phyloP scores from a whole-genome alignment of 1,284 basidiomycete species.

The Ceratobasidium sp. region DNA sequence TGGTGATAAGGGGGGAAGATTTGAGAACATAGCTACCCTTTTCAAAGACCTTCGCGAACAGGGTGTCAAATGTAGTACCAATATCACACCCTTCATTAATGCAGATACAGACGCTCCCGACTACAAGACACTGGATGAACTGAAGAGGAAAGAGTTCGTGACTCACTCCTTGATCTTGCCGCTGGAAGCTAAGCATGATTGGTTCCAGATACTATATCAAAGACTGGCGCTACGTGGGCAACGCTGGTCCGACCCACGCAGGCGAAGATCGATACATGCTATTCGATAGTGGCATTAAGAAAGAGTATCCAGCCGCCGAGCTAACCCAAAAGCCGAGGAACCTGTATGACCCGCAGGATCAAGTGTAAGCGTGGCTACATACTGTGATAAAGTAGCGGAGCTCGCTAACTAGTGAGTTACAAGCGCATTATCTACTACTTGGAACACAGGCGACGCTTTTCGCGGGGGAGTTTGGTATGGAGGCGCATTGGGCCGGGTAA shows the following conservation, averaged over 20 bases:
- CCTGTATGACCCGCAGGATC: not conserved
- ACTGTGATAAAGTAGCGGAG: not conserved
- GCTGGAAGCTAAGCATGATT: not conserved
- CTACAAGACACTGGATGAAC: constrained; percentile 27
- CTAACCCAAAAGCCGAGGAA: constrained; percentile 18
- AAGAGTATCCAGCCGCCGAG: not conserved
- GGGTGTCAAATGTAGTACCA: constrained; percentile 45
- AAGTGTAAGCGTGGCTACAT: not conserved
- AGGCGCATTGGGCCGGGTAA: constrained; percentile 33
- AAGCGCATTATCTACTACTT: constrained; percentile 34
- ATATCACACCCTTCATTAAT: constrained; percentile 46
- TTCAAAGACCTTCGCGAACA: constrained; percentile 22
- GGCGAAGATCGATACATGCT: constrained; percentile 22
- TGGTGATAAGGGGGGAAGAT: not conserved
- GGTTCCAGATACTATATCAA: constrained; percentile 34
- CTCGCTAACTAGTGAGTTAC: not conserved
- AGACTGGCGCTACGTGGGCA: constrained; percentile 5
- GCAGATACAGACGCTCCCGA: constrained; percentile 2
- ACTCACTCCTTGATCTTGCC: not conserved
- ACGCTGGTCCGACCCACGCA: not conserved
- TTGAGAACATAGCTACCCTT: constrained; percentile 6
- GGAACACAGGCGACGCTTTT: constrained; percentile 39
- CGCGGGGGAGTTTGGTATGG: constrained; percentile 45
- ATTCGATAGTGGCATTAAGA: not conserved
- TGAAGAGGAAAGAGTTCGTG: not conserved